These are phyloP conservation scores for Protomyces inundatus DNA, from an alignment of 1,139 yeast genomes.

Conservation along the genomic window DNA sequence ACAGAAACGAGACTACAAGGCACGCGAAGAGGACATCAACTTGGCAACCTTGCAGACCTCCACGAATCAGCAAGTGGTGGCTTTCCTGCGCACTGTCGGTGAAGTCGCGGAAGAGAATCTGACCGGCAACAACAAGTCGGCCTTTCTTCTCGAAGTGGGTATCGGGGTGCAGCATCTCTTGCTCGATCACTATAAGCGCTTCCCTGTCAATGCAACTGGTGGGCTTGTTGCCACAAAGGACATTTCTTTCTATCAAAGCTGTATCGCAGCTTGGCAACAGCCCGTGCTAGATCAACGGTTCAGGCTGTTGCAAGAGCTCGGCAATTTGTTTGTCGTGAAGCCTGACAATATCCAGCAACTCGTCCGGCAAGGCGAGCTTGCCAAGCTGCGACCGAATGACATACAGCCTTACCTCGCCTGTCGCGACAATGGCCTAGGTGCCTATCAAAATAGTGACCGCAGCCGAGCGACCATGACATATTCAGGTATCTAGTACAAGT, in stretches of 20 bases:
- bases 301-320: constrained; percentile 70
- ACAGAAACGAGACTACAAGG: constrained; percentile 55
- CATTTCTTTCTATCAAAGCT: constrained; percentile 68
- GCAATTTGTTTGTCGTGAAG: constrained; percentile 67
- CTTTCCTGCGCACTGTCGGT: constrained; percentile 45
- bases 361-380: constrained; percentile 75
- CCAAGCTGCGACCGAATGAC: constrained; percentile 59
- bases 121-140: constrained; percentile 51
- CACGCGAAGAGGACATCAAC: constrained; percentile 42
- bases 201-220: constrained; percentile 72
- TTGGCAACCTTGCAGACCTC: constrained; percentile 32
- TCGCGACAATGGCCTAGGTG: constrained; percentile 19
- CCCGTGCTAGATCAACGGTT: constrained; percentile 63
- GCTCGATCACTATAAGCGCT: constrained; percentile 69
- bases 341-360: constrained; percentile 68
- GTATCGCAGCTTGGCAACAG: constrained; percentile 66
- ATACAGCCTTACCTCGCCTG: constrained; percentile 37
- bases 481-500: background rate
- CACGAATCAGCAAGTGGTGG: constrained; percentile 59
- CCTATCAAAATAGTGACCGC: background rate
- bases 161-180: constrained; percentile 54
- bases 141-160: constrained; percentile 58
- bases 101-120: constrained; percentile 40
- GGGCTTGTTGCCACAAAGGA: constrained; percentile 82
- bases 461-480: background rate